Base-by-base conservation (phyloP, 192 early-diverging fungal species). In the Gorgonomyces haynaldii region DNA sequence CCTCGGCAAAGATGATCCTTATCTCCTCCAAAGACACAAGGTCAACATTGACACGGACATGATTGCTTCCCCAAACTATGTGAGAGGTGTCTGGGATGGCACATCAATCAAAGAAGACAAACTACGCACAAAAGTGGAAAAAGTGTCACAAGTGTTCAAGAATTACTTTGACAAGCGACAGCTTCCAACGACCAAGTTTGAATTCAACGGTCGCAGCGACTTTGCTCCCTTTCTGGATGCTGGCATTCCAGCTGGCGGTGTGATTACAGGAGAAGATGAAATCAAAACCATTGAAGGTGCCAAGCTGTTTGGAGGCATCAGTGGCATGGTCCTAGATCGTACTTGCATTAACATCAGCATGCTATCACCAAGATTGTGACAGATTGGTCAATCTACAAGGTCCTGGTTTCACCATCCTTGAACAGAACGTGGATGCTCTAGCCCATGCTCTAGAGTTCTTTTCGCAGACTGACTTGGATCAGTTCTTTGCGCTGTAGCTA, bases 21-120 rank as follows among this genome's bases (percentile, higher is more conserved):
- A 39, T 2, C 54, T 46, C 17, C 47, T 61, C 15, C 19, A 36
- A 22, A 6, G 38, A 1, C 59, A 54, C 44, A 56, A 54, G 35
- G 27, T 66, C 12, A 64, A 57, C 47, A 45, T 66, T 7, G 54
- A 66, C 37, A 57, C 46, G 6, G 68, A 70, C 49, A 70, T 70
- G 68, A 56, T 64, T 26, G 68, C 57, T 13, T 55, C 51, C 7
- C 68, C 68, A n/a, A 70, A 70, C 61, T 65, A 58, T 35, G 46
- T 64, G 5, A 44, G 67, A 31, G 60, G 54, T 9, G 41, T 66
- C 22, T 60, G 52, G 47, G 57, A 66, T 44, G 63, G 63, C 19
- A 24, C 38, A 15, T 34, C 24, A 29, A 23, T 50, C 22, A 19
- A 4, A 8, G 52, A 56, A 38, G 25, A 19, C 4, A 30, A 32